Evolutionary conservation across 208 protist species (phyloP).

Genomic region (Acanthamoeba lenticulata): DNA sequence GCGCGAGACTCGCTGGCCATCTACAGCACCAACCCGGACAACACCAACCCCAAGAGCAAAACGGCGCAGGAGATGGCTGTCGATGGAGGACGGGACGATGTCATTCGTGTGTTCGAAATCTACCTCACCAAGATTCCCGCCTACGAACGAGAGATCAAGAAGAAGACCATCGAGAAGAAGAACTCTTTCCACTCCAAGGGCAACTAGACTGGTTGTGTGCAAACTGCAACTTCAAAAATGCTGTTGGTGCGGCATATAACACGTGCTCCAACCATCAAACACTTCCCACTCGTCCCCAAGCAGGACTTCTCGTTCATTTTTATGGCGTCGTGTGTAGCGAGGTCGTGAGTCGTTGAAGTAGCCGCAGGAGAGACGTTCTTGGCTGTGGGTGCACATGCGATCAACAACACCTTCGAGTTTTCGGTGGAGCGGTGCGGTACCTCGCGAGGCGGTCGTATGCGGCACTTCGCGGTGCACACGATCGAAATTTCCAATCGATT

Average conservation of each 20-base stretch:
- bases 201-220: background rate
- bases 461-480: background rate
- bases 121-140: constrained; percentile 57
- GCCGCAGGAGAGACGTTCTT: too few relatives aligned
- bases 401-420: too few relatives aligned
- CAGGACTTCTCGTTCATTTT: too few relatives aligned
- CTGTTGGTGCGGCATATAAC: too few relatives aligned
- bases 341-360: too few relatives aligned
- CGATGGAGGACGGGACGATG: constrained; percentile 14
- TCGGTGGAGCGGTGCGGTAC: too few relatives aligned
- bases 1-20: constrained; percentile 57
- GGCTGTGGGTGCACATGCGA: too few relatives aligned
- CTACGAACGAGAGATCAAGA: constrained; percentile 51
- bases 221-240: background rate
- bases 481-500: constrained; percentile 14
- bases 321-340: too few relatives aligned
- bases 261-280: too few relatives aligned
- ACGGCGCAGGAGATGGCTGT: constrained; percentile 59
- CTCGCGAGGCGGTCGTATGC: background rate
- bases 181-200: constrained; percentile 54
- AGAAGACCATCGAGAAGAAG: constrained; percentile 68
- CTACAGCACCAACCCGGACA: constrained; percentile 59
- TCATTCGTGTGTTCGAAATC: constrained; percentile 51
- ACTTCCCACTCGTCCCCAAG: too few relatives aligned
- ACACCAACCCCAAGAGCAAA: constrained; percentile 68